Percentiles rank a stretch among this genome's conserved stretches.
phyloP scores from a whole-genome alignment of 331 rosid genomes.

The Erythrophleum ivorense region DNA sequence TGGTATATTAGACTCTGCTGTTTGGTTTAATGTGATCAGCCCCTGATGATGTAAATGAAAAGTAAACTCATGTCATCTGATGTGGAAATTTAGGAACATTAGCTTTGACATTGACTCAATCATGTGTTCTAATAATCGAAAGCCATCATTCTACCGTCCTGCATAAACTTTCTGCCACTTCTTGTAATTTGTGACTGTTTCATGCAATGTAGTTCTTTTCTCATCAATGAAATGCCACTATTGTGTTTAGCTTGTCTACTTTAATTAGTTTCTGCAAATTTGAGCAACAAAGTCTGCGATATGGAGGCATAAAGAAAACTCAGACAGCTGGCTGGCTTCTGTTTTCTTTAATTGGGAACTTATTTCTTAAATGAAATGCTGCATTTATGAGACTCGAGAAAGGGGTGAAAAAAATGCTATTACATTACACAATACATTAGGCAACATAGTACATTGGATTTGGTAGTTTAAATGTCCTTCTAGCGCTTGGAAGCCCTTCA shows the following conservation, averaged over 20 bases:
- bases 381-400: not conserved
- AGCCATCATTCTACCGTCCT: not conserved
- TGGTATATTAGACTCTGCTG: not conserved
- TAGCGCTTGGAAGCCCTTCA: conserved; percentile 60
- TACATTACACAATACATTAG: conserved; percentile 22
- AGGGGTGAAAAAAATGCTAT: not conserved
- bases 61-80: not conserved
- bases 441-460: conserved; percentile 77
- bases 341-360: not conserved
- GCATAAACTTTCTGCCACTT: not conserved
- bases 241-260: not conserved
- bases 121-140: not conserved
- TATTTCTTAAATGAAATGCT: not conserved
- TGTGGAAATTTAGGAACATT: not conserved
- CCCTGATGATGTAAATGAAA: not conserved
- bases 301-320: not conserved
- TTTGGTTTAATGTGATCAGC: not conserved
- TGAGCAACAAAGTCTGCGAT: not conserved
- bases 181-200: not conserved
- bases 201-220: not conserved
- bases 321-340: not conserved
- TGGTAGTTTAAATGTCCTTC: conserved; percentile 79
- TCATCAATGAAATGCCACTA: not conserved
- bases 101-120: conserved; percentile 2
- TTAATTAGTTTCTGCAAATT: not conserved